Percentiles rank a stretch among this genome's conserved stretches.
phyloP scores from a whole-genome alignment of 495 filamentous ascomycete genomes.

The Lasiosphaeria ovina region DNA sequence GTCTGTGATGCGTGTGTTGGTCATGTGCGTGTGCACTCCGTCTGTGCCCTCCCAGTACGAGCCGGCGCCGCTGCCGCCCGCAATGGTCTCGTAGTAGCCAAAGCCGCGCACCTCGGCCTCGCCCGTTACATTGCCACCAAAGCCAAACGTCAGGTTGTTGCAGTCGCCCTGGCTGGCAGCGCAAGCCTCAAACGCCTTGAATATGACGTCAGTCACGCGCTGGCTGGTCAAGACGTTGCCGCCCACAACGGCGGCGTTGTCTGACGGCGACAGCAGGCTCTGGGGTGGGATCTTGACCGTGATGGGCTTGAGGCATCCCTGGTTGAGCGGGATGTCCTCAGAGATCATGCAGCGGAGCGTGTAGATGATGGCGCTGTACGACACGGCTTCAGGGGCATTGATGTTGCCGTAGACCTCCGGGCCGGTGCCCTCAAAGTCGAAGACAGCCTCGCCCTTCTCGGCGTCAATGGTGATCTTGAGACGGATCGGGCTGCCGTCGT shows the following conservation, averaged over 20 bases:
- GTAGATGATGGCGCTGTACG: conserved; percentile 95
- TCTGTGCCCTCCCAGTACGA: conserved; percentile 83
- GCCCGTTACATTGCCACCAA: conserved; percentile 73
- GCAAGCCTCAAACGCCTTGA: conserved; percentile 86
- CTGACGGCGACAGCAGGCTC: conserved; percentile 81
- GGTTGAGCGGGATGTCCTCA: conserved; percentile 93
- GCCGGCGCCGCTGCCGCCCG: conserved; percentile 87
- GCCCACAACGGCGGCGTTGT: conserved; percentile 88
- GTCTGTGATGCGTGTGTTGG: conserved; percentile 98
- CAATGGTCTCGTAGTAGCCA: conserved; percentile 97
- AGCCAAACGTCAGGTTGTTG: conserved; percentile 86
- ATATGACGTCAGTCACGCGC: conserved; percentile 89
- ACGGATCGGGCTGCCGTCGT: conserved; percentile 85
- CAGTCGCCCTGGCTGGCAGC: conserved; percentile 90
- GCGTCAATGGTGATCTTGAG: conserved; percentile 82
- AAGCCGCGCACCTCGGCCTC: conserved; percentile 68
- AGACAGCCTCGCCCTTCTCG: conserved; percentile 79
- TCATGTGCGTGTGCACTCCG: conserved; percentile 96
- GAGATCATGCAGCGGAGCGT: conserved; percentile 89
- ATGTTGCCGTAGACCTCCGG: conserved; percentile 93
- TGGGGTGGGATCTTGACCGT: conserved; percentile 78
- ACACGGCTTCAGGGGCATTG: conserved; percentile 93
- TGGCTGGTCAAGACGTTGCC: conserved; percentile 92
- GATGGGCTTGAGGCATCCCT: conserved; percentile 89
- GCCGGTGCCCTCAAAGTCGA: conserved; percentile 89